A percentile compares a stretch with the other conserved stretches of the same genome.
Evolutionary conservation across 2,329 filamentous ascomycete genomes (phyloP).

Genomic region (Chrysoporthe cubensis): DNA sequence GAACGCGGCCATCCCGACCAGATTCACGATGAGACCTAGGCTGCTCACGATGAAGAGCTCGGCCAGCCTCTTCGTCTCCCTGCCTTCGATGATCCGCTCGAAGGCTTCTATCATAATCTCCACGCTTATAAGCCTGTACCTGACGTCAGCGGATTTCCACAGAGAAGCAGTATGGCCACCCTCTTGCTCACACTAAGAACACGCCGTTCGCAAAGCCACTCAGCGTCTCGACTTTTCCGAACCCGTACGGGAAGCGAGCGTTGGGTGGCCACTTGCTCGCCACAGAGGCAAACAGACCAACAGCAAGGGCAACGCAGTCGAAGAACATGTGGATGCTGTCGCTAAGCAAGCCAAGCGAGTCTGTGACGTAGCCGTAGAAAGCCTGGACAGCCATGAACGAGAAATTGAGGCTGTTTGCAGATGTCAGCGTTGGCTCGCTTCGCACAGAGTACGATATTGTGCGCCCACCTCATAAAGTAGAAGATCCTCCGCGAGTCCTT

Average conservation of each 20-base stretch:
- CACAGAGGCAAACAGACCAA: conserved; percentile 88
- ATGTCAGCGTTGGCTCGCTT: neutral
- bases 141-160: neutral
- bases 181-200: conserved; percentile 74
- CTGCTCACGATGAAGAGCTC: conserved; percentile 90
- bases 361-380: conserved; percentile 90
- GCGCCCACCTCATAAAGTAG: conserved; percentile 86
- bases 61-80: conserved; percentile 79
- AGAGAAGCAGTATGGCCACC: neutral
- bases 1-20: conserved; percentile 89
- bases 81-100: conserved; percentile 82
- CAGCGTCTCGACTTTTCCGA: conserved; percentile 94
- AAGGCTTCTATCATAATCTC: conserved; percentile 96
- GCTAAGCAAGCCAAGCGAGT: conserved; percentile 91
- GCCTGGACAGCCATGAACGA: conserved; percentile 93
- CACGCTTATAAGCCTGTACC: conserved; percentile 78
- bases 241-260: conserved; percentile 87
- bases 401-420: conserved; percentile 75
- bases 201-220: conserved; percentile 97
- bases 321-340: conserved; percentile 99
- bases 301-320: conserved; percentile 88
- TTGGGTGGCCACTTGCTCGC: conserved; percentile 97
- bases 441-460: conserved; percentile 13
- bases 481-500: conserved; percentile 94
- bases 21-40: conserved; percentile 84